These are phyloP conservation scores for Prunus persica DNA, from an alignment of 306 rosid species.

Conservation along the genomic window Prunus_persica_NCBIv2 NC_034009.1:23796501-23797000, in stretches of 20 bases:
- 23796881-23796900: slow-evolving; percentile 58
- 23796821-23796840: slow-evolving; percentile 28
- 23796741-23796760: slow-evolving; percentile 67
- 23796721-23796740: slow-evolving; percentile 31
- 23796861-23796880: slow-evolving; percentile 29
- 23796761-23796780: slow-evolving; percentile 31
- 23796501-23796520: slow-evolving; percentile 58
- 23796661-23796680: slow-evolving; percentile 46
- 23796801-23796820: slow-evolving; percentile 27
- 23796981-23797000: slow-evolving; percentile 52
- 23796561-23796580: slow-evolving; percentile 72
- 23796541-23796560: slow-evolving; percentile 61
- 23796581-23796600: slow-evolving; percentile 80
- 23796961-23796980: slow-evolving; percentile 25
- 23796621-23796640: slow-evolving; percentile 74
- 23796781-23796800: slow-evolving; percentile 23
- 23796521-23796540: slow-evolving; percentile 59
- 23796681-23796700: slow-evolving; percentile 39
- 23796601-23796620: slow-evolving; percentile 76
- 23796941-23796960: slow-evolving; percentile 26
- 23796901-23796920: slow-evolving; percentile 42
- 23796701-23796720: slow-evolving; percentile 24
- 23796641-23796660: slow-evolving; percentile 46
- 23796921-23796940: slow-evolving; percentile 32
- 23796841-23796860: slow-evolving; percentile 21